These are phyloP conservation scores for Arachnopeziza araneosa DNA, from an alignment of 2,329 filamentous ascomycete species.

Conservation along the genomic window DNA sequence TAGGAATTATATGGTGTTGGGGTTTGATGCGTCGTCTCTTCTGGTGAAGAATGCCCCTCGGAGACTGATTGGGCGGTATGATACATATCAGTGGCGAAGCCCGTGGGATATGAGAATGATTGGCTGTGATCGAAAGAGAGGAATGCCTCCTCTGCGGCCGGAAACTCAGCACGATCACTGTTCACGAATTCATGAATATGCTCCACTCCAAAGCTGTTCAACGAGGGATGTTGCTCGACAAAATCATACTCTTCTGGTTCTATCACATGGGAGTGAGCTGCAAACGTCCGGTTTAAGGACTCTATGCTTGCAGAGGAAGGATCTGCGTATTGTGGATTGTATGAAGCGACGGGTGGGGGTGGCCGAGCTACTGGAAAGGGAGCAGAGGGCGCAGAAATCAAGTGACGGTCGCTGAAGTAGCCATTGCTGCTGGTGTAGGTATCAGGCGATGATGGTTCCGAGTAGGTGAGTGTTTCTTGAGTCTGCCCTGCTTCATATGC, in stretches of 20 bases:
- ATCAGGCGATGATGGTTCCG: constrained; percentile 27
- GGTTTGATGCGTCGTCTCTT: constrained; percentile 14
- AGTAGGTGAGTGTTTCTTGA: constrained; percentile 22
- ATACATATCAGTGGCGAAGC: constrained; percentile 15
- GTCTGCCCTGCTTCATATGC: constrained; percentile 42
- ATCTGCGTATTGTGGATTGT: constrained; percentile 26
- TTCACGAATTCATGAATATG: constrained; percentile 5
- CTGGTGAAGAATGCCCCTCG: constrained; percentile 13
- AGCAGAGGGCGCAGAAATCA: constrained; percentile 12
- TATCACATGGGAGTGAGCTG: constrained; percentile 13
- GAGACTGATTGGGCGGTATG: constrained; percentile 12
- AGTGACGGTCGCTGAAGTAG: constrained; percentile 15
- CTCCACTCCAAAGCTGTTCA: constrained; percentile 12
- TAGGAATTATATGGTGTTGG: constrained; percentile 20
- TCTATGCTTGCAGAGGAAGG: constrained; percentile 23
- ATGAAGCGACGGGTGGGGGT: constrained; percentile 22
- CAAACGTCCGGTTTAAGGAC: constrained; percentile 26
- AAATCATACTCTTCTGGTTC: constrained; percentile 19
- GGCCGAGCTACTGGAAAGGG: constrained; percentile 19
- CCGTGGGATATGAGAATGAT: constrained; percentile 16
- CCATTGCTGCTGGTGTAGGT: constrained; percentile 14
- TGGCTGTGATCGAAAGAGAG: constrained; percentile 13
- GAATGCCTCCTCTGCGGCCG: constrained; percentile 11
- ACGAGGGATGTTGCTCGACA: constrained; percentile 11
- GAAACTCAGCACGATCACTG: constrained; percentile 24